Evolutionary conservation across 371 early-diverging fungal species (phyloP).

Genomic region (Lichtheimia ramosa): DNA sequence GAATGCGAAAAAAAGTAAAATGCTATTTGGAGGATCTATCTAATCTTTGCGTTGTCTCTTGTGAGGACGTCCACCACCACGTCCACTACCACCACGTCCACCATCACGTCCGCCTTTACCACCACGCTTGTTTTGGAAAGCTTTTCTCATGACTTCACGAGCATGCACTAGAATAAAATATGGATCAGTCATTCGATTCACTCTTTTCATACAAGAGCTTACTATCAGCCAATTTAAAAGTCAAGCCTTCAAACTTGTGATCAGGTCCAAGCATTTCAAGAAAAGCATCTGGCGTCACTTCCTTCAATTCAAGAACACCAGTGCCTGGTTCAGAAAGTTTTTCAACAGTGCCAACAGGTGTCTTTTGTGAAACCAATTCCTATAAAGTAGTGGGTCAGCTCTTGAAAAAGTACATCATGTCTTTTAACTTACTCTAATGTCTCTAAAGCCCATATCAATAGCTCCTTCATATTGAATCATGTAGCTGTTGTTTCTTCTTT

Average conservation of each 20-base stretch:
- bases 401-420: background rate
- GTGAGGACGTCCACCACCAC: too few relatives aligned
- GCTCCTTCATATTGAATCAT: slow-evolving; percentile 37
- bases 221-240: slow-evolving; percentile 23
- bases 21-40: too few relatives aligned
- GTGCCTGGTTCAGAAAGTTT: slow-evolving; percentile 7
- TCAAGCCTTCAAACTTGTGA: slow-evolving; percentile 24
- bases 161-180: too few relatives aligned
- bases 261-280: slow-evolving; percentile 22
- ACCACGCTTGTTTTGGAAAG: too few relatives aligned
- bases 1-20: too few relatives aligned
- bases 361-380: too few relatives aligned
- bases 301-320: slow-evolving; percentile 34
- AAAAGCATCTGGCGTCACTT: slow-evolving; percentile 35
- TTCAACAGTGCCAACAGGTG: too few relatives aligned
- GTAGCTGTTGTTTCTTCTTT: slow-evolving; percentile 4
- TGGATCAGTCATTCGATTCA: background rate
- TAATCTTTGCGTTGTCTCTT: too few relatives aligned
- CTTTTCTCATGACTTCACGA: too few relatives aligned
- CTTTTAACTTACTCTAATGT: slow-evolving; percentile 28
- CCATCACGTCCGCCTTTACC: too few relatives aligned
- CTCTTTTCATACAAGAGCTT: background rate
- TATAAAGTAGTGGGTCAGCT: too few relatives aligned
- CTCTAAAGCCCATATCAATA: slow-evolving; percentile 16
- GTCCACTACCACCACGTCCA: too few relatives aligned